Evolutionary conservation across 306 rosid genomes (phyloP), one percentile per base, ranked within the genome.

Genomic region (Cicer judaicum): DNA sequence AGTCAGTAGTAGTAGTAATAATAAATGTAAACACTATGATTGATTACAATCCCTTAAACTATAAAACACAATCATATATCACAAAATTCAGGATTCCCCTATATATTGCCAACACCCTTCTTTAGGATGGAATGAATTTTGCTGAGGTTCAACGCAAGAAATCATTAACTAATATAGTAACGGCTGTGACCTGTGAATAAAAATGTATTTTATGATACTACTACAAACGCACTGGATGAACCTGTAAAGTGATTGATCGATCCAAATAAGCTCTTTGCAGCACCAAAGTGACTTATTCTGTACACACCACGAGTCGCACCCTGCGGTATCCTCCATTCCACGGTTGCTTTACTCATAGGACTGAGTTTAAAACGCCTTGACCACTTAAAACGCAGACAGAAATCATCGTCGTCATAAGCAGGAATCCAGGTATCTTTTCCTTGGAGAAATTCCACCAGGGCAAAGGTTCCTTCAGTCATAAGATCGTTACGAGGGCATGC

Each of bases 401-500:
- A 91, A 77, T 93, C 97, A 8, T 93, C 98, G 0, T 91, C 98
- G 13, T 91, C 98, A 50, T 89, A 93, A 47, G 90, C 91, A 39
- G 97, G 92, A 76, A 87, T 64, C 98, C 98, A 93, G 38, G 59
- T 74, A 24, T 85, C 87, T 68, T 87, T 81, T 42, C 75, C 87
- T 42, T 64, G 84, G 64, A 89, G 96, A 42, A 81, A 55, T 65
- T 93, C 98, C 78, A 93, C 97, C 16, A 93, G 87, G 68, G 91
- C 86, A 74, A 84, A 93, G 69, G 98, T 93, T 39, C 97, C 96
- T 82, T 93, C 98, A 13, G 94, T 93, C 98, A 91, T 82, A 38
- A 88, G 96, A 81, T 91, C 96, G 15, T 93, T 93, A 0, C 98
- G 89, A 64, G 97, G 98, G 70, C 98, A 93, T 11, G 93, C 97